phyloP scores from a whole-genome alignment of 768 basidiomycete species.

The Podaxis carcinomalis region DNA sequence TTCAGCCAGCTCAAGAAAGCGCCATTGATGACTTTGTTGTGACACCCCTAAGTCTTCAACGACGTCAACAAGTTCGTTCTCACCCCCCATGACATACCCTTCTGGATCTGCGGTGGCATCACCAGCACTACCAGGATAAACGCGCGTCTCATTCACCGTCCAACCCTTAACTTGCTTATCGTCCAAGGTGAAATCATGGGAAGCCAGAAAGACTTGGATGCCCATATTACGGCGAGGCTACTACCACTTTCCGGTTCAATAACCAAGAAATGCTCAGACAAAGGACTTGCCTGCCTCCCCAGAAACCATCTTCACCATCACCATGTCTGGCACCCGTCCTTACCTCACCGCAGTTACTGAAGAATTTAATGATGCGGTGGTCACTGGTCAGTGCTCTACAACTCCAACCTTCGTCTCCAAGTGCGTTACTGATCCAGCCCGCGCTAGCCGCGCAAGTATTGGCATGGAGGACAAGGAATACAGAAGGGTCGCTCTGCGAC shows the following conservation, averaged over 20 bases:
- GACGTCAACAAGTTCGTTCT: no score
- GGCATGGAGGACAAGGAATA: neutral
- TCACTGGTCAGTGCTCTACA: neutral
- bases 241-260: conserved; percentile 28
- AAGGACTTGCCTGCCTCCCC: conserved; percentile 16
- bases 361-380: conserved; percentile 24
- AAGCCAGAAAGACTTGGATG: conserved; percentile 17
- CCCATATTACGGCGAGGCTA: conserved; percentile 26
- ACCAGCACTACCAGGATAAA: neutral
- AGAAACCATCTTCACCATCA: conserved; percentile 28
- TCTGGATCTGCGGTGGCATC: no score
- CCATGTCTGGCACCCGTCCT: conserved; percentile 28
- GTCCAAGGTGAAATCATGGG: neutral
- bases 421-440: neutral
- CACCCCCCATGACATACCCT: no score
- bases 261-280: conserved; percentile 17
- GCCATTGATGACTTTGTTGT: no score
- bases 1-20: no score
- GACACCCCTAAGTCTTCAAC: no score
- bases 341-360: conserved; percentile 30
- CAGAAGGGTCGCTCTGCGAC: neutral
- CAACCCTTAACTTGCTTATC: neutral
- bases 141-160: neutral
- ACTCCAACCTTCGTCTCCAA: neutral
- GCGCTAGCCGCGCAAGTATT: neutral